Percentiles rank a stretch among this genome's conserved stretches.
phyloP scores from a whole-genome alignment of 2,329 filamentous ascomycete genomes.

The Berkeleyomyces rouxiae region DNA sequence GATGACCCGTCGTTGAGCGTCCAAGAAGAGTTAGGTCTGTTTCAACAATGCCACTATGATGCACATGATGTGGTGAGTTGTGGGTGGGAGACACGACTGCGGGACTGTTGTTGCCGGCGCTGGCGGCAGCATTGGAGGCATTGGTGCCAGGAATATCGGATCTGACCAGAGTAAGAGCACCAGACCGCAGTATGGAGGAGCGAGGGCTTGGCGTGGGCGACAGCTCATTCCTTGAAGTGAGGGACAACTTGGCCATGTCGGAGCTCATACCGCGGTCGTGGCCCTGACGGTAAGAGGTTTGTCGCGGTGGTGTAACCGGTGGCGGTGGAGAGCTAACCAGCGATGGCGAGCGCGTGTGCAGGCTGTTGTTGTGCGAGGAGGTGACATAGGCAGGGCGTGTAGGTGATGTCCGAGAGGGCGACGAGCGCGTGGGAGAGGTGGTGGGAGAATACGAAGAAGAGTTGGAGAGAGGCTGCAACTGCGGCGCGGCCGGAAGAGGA shows the following conservation, averaged over 20 bases:
- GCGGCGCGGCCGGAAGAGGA: slow-evolving; percentile 52
- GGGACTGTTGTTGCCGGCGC: slow-evolving; percentile 16
- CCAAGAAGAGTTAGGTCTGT: slow-evolving; percentile 70
- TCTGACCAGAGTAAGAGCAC: slow-evolving; percentile 11
- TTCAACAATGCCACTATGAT: slow-evolving; percentile 33
- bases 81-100: slow-evolving; percentile 2
- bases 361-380: background rate
- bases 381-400: slow-evolving; percentile 7
- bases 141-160: slow-evolving; percentile 13
- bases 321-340: slow-evolving; percentile 1
- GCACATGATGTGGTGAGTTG: slow-evolving; percentile 18
- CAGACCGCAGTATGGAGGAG: slow-evolving; percentile 43
- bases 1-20: slow-evolving; percentile 76
- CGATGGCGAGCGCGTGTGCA: slow-evolving; percentile 2
- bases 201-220: slow-evolving; percentile 23
- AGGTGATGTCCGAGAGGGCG: slow-evolving; percentile 10
- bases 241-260: slow-evolving; percentile 40
- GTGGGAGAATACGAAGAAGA: background rate
- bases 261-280: slow-evolving; percentile 48
- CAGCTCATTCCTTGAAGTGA: slow-evolving; percentile 28
- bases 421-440: slow-evolving; percentile 10
- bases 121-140: slow-evolving; percentile 19
- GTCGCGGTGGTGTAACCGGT: slow-evolving; percentile 8
- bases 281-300: slow-evolving; percentile 5
- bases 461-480: slow-evolving; percentile 15